Percentiles rank a stretch among this genome's conserved stretches.
Evolutionary conservation across 2,329 filamentous ascomycete genomes (phyloP).

Genomic region (Ampelomyces quisqualis): DNA sequence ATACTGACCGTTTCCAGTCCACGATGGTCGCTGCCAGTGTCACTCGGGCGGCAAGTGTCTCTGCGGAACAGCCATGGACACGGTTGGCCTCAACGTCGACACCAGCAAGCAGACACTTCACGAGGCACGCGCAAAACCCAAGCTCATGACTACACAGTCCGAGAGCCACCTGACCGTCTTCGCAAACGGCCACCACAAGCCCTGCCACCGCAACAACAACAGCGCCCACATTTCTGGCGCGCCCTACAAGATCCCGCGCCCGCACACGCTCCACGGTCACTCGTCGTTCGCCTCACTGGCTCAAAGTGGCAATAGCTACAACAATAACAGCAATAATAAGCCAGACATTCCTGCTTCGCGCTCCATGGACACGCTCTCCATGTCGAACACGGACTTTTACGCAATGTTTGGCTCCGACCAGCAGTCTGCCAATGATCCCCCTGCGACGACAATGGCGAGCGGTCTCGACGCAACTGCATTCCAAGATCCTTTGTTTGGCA

Average conservation of each 20-base stretch:
- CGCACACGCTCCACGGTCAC: slow-evolving; percentile 41
- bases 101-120: slow-evolving; percentile 48
- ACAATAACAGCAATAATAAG: slow-evolving; percentile 27
- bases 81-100: slow-evolving; percentile 49
- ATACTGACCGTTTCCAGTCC: slow-evolving; percentile 37
- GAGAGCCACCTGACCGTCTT: slow-evolving; percentile 62
- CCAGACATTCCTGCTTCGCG: slow-evolving; percentile 28
- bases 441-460: slow-evolving; percentile 29
- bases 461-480: slow-evolving; percentile 34
- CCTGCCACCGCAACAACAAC: slow-evolving; percentile 64
- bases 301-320: slow-evolving; percentile 26
- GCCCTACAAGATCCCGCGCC: slow-evolving; percentile 61
- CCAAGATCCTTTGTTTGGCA: slow-evolving; percentile 33
- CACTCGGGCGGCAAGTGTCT: slow-evolving; percentile 60
- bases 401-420: slow-evolving; percentile 39
- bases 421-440: slow-evolving; percentile 27
- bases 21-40: slow-evolving; percentile 54
- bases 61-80: slow-evolving; percentile 61
- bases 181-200: slow-evolving; percentile 65
- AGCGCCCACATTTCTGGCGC: slow-evolving; percentile 62
- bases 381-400: slow-evolving; percentile 42
- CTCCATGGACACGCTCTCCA: slow-evolving; percentile 40
- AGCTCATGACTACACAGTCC: slow-evolving; percentile 58
- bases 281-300: slow-evolving; percentile 31
- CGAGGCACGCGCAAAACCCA: slow-evolving; percentile 55